Conservation (phyloP, 2,329 filamentous ascomycete species). For the Cercospora sesami region DNA sequence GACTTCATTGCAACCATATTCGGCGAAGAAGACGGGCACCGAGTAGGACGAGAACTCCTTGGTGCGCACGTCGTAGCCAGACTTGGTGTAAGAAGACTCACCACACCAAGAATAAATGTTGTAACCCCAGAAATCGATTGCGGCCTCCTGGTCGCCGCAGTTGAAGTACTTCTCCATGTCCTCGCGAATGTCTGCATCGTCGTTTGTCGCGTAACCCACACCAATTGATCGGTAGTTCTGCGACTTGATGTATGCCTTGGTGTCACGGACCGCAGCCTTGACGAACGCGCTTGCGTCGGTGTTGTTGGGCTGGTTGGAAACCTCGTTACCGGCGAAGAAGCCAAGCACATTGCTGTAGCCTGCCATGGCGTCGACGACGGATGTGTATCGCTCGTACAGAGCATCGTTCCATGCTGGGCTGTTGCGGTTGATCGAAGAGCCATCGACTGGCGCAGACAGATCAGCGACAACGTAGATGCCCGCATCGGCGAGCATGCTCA, state of each 20-base stretch:
- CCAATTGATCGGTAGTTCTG: conserved; percentile 76
- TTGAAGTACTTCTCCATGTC: conserved; percentile 92
- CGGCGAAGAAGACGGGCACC: conserved; percentile 95
- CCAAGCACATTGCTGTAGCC: conserved; percentile 90
- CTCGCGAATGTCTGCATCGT: conserved; percentile 78
- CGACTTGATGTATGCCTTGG: conserved; percentile 86
- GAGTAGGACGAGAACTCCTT: conserved; percentile 86
- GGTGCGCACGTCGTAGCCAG: conserved; percentile 79
- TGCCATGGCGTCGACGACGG: conserved; percentile 76
- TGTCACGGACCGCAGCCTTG: conserved; percentile 95
- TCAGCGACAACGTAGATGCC: conserved; percentile 97
- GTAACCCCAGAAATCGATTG: conserved; percentile 99
- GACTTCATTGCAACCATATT: conserved; percentile 89
- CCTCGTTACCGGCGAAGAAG: conserved; percentile 99
- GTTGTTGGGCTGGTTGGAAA: conserved; percentile 85
- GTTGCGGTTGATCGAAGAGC: conserved; percentile 80
- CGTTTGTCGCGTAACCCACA: conserved; percentile 95
- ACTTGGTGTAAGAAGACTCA: conserved; percentile 70
- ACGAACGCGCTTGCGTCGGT: conserved; percentile 89
- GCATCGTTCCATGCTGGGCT: conserved; percentile 74
- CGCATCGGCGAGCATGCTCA: conserved; percentile 75
- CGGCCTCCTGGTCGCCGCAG: conserved; percentile 66
- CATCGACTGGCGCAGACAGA: conserved; percentile 68
- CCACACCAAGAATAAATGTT: conserved; percentile 99
- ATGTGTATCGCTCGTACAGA: conserved; percentile 77